Conservation (phyloP, 306 rosid genomes). For the Pterocarpus santalinus region DNA sequence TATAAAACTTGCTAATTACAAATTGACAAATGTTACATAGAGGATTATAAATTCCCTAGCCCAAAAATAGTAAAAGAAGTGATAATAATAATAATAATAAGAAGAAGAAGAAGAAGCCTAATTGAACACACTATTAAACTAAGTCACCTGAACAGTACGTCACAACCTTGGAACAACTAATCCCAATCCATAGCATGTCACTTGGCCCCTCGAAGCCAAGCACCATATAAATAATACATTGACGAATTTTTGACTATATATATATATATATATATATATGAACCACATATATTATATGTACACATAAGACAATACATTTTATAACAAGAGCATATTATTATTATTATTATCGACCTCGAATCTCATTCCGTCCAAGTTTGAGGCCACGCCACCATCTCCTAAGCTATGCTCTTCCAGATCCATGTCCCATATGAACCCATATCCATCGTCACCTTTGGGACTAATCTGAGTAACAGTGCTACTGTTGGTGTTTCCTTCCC, state of each 20-base stretch:
- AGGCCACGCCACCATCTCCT: slow-evolving; percentile 51
- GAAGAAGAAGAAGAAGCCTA: slow-evolving; percentile 13
- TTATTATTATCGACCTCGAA: slow-evolving; percentile 67
- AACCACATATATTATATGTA: neutral
- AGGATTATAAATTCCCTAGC: slow-evolving; percentile 15
- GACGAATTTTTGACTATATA: slow-evolving; percentile 40
- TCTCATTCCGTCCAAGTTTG: slow-evolving; percentile 68
- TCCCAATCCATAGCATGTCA: slow-evolving; percentile 41
- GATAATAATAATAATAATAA: neutral
- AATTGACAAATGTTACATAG: slow-evolving; percentile 42
- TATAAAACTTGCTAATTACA: neutral
- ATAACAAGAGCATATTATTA: slow-evolving; percentile 66
- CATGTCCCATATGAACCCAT: slow-evolving; percentile 88
- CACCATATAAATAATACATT: slow-evolving; percentile 42
- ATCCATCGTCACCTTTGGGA: slow-evolving; percentile 62
- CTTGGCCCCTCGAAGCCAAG: slow-evolving; percentile 42
- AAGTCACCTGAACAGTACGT: slow-evolving; percentile 31
- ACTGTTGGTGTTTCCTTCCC: slow-evolving; percentile 42
- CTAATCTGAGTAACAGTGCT: slow-evolving; percentile 43
- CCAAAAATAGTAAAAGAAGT: slow-evolving; percentile 30
- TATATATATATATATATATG: neutral
- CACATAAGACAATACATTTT: slow-evolving; percentile 24
- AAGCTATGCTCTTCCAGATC: slow-evolving; percentile 66
- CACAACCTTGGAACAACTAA: slow-evolving; percentile 43
- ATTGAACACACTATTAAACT: slow-evolving; percentile 46